A percentile compares a stretch with the other conserved stretches of the same genome.
Evolutionary conservation across 345 rosid species (phyloP).

Genomic region (Raphanus raphanistrum): DNA sequence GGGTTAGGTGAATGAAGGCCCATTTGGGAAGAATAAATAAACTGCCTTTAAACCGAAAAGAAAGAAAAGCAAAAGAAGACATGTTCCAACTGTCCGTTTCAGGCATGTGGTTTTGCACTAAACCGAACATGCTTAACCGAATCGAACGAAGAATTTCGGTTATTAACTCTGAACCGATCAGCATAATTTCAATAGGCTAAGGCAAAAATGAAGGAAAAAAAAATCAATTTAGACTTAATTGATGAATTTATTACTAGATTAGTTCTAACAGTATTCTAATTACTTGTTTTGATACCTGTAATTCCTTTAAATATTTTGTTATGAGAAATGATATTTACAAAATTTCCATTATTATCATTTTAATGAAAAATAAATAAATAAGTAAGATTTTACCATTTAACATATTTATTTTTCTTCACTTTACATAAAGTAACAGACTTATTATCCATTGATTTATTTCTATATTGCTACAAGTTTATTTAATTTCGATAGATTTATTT

Average conservation of each 20-base stretch:
- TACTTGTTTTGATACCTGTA: background rate
- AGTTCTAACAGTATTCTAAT: background rate
- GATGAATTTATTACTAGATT: too few species aligned
- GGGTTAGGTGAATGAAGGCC: constrained; percentile 3
- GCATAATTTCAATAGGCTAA: background rate
- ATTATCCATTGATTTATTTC: background rate
- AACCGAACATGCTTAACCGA: background rate
- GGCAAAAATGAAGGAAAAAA: too few species aligned
- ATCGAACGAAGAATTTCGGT: background rate
- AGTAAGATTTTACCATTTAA: background rate
- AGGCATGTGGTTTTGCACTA: background rate
- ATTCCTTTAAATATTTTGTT: too few species aligned
- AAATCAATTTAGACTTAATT: too few species aligned
- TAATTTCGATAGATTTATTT: too few species aligned
- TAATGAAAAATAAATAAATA: too few species aligned
- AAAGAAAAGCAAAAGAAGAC: background rate
- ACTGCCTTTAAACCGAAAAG: background rate
- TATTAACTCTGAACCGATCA: background rate
- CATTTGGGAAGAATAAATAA: background rate
- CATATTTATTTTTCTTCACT: background rate
- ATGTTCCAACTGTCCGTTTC: background rate
- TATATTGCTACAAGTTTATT: background rate
- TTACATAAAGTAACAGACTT: too few species aligned
- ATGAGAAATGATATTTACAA: background rate
- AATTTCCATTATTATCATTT: background rate